phyloP scores from a whole-genome alignment of 2,329 filamentous ascomycete species.

The Ceratocystis ficicola region DNA sequence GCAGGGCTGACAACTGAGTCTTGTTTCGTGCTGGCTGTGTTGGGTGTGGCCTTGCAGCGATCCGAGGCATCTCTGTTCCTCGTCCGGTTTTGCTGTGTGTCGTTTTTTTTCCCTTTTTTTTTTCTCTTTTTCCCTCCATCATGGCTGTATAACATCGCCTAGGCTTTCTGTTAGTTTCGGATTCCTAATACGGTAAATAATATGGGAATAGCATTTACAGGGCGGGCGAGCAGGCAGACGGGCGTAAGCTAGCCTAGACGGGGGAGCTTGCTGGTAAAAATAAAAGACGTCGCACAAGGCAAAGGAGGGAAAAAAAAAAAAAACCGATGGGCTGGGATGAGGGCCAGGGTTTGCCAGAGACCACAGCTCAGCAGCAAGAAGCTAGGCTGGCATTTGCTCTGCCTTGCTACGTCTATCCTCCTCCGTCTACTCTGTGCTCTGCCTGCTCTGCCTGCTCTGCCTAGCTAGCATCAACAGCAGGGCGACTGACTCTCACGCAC shows the following conservation, averaged over 20 bases:
- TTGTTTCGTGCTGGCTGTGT: neutral
- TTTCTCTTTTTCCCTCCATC: neutral
- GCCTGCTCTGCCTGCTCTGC: too few species aligned
- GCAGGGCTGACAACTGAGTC: neutral
- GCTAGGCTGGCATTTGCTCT: neutral
- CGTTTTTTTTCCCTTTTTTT: neutral
- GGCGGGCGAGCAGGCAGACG: too few species aligned
- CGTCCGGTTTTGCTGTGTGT: neutral
- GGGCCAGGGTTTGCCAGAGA: too few species aligned
- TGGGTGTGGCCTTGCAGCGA: neutral
- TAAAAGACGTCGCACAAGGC: neutral
- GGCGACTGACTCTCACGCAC: too few species aligned
- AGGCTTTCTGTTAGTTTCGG: neutral
- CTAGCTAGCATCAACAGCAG: too few species aligned
- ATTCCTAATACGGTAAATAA: neutral
- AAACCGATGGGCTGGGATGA: neutral
- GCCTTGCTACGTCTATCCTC: too few species aligned
- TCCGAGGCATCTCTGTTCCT: neutral
- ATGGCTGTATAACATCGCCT: neutral
- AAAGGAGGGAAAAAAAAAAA: neutral
- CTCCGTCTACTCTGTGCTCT: too few species aligned
- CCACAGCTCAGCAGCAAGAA: neutral
- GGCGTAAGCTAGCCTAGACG: too few species aligned
- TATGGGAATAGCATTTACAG: neutral
- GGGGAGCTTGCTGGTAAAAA: neutral